phyloP scores from a whole-genome alignment of 495 filamentous ascomycete species.

The Aspergillus avenaceus region DNA sequence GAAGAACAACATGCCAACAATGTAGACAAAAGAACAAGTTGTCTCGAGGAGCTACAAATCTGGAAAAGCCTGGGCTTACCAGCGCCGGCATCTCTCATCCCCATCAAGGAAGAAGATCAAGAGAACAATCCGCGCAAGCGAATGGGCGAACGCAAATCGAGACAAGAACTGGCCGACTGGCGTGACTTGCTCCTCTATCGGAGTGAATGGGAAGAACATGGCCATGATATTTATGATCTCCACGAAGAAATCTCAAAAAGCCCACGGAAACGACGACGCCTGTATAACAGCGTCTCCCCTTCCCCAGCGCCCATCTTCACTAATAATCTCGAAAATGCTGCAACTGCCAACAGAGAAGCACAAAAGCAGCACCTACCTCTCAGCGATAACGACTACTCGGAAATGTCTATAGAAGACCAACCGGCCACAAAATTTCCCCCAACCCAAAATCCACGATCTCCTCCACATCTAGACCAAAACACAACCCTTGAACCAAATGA shows the following conservation, averaged over 20 bases:
- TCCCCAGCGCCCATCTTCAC: too few species aligned
- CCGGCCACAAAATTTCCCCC: too few species aligned
- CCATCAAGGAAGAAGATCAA: slow-evolving; percentile 13
- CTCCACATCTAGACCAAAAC: background rate
- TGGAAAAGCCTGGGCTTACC: slow-evolving; percentile 47
- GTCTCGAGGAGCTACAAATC: slow-evolving; percentile 51
- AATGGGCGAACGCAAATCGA: slow-evolving; percentile 22
- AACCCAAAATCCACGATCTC: too few species aligned
- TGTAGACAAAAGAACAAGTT: slow-evolving; percentile 47
- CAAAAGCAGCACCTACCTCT: too few species aligned
- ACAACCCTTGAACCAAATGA: background rate
- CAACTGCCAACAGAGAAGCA: background rate
- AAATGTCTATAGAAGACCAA: too few species aligned
- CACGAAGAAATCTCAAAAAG: slow-evolving; percentile 31
- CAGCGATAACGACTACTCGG: too few species aligned
- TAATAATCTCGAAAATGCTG: too few species aligned
- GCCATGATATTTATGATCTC: slow-evolving; percentile 24
- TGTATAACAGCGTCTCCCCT: too few species aligned
- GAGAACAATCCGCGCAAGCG: slow-evolving; percentile 12
- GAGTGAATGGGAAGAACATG: slow-evolving; percentile 49
- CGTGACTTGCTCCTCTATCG: slow-evolving; percentile 38
- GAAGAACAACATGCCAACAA: slow-evolving; percentile 52
- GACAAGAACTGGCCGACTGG: slow-evolving; percentile 40
- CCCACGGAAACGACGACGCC: slow-evolving; percentile 28
- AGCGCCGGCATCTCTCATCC: slow-evolving; percentile 10